Evolutionary conservation across 139 green algal genomes (phyloP), one percentile per base, ranked within the genome.

Genomic region (Haematococcus lacustris): DNA sequence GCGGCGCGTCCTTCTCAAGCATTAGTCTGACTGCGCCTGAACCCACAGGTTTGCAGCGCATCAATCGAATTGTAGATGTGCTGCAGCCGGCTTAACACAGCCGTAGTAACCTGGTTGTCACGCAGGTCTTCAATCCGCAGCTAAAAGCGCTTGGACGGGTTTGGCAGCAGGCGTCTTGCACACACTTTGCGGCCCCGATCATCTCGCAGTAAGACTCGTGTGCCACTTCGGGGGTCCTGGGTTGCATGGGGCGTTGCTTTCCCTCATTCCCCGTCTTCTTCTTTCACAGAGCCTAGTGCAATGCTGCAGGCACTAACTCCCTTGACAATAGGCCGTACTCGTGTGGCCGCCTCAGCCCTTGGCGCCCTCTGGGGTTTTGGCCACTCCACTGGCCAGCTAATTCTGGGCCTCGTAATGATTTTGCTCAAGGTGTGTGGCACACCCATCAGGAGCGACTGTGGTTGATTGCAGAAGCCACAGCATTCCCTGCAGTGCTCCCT

Each of bases 301-400:
- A n/a, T n/a, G n/a, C n/a, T n/a, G 35, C 86, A 93, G 88, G 95
- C 92, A 1, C 79, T 99, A 0, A 94, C 95, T 0, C 95, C 95
- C 1, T 81, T 99, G 7, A 96, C 94, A 50, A 94, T 99, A n/a
- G 95, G 95, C 1, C 84, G 90, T 28, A 89, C 77, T 71, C 80
- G 85, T 21, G 57, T 89, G 38, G 74, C 84, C 40, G 91, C 88
- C 28, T 90, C 89, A 1, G 74, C 90, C 34, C 80, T 99, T 65
- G 95, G 95, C n/a, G 91, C 91, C 23, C 88, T 98, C 34, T 99
- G 95, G 95, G 95, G 95, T 6, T 93, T 95, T 77, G 94, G 96
- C 23, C 96, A 99, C 81, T 94, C 92, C 70, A 96, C 89, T 4
- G 95, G 95, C 3, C 95, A 99, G 80, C 83, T 98, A 13, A 88